Conservation (phyloP, 768 basidiomycete species). For the Steccherinum ochraceum region DNA sequence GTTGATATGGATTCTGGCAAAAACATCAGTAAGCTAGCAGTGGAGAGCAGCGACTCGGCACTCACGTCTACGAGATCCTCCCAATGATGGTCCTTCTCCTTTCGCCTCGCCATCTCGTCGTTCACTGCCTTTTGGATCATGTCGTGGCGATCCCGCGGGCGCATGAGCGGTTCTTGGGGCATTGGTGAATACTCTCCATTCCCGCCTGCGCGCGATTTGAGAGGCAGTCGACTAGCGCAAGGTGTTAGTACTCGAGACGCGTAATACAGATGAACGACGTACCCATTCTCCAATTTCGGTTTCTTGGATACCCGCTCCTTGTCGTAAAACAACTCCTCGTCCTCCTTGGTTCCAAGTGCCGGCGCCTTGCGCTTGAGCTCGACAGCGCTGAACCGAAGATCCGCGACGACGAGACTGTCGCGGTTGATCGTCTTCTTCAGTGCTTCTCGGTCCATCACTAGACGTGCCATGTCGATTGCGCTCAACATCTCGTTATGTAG, state of each 20-base stretch:
- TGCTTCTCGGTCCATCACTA: constrained; percentile 65
- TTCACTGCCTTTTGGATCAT: constrained; percentile 60
- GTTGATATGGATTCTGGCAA: constrained; percentile 64
- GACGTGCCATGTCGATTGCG: constrained; percentile 66
- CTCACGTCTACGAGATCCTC: constrained; percentile 83
- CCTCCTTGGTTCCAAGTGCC: constrained; percentile 50
- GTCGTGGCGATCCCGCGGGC: constrained; percentile 60
- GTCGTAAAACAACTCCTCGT: constrained; percentile 70
- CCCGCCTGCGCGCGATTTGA: constrained; percentile 49
- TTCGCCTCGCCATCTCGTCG: constrained; percentile 46
- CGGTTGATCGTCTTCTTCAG: constrained; percentile 62
- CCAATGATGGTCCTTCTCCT: constrained; percentile 75
- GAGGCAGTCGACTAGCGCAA: constrained; percentile 36
- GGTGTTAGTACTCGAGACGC: no score
- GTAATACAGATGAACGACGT: constrained; percentile 1
- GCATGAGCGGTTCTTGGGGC: constrained; percentile 45
- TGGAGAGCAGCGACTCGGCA: constrained; percentile 17
- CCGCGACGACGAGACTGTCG: constrained; percentile 66
- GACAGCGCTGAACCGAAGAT: constrained; percentile 64
- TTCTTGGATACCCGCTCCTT: constrained; percentile 61
- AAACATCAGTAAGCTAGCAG: not conserved
- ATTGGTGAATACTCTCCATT: constrained; percentile 34
- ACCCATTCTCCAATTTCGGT: constrained; percentile 21
- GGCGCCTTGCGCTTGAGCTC: constrained; percentile 79
- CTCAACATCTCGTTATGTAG: constrained; percentile 70